Base-by-base conservation (phyloP, 768 basidiomycete species). In the Auricularia sp. region DNA sequence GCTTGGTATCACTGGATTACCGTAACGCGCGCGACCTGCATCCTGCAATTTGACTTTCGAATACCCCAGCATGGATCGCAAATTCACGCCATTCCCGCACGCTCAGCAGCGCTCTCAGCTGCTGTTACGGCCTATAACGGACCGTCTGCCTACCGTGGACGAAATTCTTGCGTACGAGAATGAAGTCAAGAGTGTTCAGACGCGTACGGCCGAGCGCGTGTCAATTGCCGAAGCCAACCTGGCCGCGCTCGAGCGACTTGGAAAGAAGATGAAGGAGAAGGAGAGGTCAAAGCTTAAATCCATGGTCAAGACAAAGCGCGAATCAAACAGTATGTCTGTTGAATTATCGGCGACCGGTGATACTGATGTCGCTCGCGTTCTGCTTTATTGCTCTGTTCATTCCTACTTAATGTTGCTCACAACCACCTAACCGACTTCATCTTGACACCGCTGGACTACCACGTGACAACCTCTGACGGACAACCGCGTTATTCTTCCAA, bases 161-260 rank as follows among this genome's bases (percentile, higher is more conserved):
- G 91, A 92, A 47, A 83, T 92, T 62, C 85, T 89, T 65, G 69
- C 73, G 24, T 80, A 92, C 24, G 83, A 87, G 47, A 70, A 77
- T 54, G 89, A 92, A 72, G 83, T 93, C 59, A 77, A 73, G 66
- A 67, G 76, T 61, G 75, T 87, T 63, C 82, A 79, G 70, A 77
- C 82, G 69, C 78, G 77, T 71, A 81, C 84, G 6, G 69, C 85
- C 59, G 86, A 86, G 67, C 81, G 88, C 69, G 83, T 80, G 47
- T 85, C 82, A 79, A 91, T 90, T 78, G 91, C 90, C 0, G 82
- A 82, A 37, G 85, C 88, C 71, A 90, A 92, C 79, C 76, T 90
- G 69, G 83, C 80, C 72, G 80, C 83, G 63, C 85, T 92, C 69
- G 85, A 89, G 67, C 89, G 88, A 75, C 87, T 86, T 61, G 86